Evolutionary conservation across 768 basidiomycete species (phyloP).

Genomic region (Russula sp.): DNA sequence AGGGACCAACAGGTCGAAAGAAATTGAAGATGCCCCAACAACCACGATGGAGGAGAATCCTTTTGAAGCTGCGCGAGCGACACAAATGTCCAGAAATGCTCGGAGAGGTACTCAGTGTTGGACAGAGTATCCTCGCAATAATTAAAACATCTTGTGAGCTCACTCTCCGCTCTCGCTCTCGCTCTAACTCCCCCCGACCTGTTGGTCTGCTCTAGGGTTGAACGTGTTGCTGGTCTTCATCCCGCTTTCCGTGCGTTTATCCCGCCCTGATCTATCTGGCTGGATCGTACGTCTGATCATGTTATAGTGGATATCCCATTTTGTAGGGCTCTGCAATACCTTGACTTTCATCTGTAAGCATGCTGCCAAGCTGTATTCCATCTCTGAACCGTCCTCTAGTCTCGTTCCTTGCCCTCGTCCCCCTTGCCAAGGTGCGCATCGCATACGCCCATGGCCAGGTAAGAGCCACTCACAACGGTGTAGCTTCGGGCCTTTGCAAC

Average conservation of each 20-base stretch:
- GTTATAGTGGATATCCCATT: slow-evolving; percentile 66
- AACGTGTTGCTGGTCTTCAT: slow-evolving; percentile 70
- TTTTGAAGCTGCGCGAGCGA: background rate
- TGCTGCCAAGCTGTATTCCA: too few relatives aligned
- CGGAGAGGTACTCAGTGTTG: slow-evolving; percentile 40
- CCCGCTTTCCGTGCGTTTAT: slow-evolving; percentile 52
- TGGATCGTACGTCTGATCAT: slow-evolving; percentile 5
- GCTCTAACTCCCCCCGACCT: background rate
- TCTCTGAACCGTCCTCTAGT: slow-evolving; percentile 35
- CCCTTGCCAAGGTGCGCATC: slow-evolving; percentile 61
- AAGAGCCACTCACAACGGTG: slow-evolving; percentile 4
- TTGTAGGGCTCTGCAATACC: slow-evolving; percentile 47
- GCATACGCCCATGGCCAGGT: background rate
- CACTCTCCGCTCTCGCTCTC: too few relatives aligned
- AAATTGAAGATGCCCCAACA: background rate
- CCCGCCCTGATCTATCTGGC: background rate
- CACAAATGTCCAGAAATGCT: slow-evolving; percentile 27
- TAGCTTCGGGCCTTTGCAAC: slow-evolving; percentile 80
- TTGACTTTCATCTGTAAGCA: slow-evolving; percentile 69
- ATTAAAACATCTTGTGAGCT: slow-evolving; percentile 51
- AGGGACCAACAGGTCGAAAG: too few relatives aligned
- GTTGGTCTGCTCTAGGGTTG: slow-evolving; percentile 41
- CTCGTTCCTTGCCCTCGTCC: slow-evolving; percentile 77
- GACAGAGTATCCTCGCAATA: slow-evolving; percentile 48
- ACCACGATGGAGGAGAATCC: background rate